Evolutionary conservation across 1,284 basidiomycete species (phyloP).

Genomic region (Pseudozyma pruni): DNA sequence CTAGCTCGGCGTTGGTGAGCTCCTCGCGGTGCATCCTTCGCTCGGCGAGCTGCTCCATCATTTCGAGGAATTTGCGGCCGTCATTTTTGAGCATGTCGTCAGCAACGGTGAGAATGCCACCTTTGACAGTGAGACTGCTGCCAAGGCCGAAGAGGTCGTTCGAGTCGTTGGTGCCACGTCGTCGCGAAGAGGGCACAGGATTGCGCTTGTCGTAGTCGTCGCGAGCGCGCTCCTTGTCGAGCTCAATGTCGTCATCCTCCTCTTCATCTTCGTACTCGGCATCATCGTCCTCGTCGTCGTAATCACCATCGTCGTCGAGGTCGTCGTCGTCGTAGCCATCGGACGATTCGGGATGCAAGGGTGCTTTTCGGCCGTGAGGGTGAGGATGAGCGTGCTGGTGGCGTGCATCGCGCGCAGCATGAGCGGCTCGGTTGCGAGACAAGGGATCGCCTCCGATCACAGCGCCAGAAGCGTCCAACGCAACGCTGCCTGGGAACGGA

Average conservation of each 20-base stretch:
- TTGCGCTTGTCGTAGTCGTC: conserved; percentile 55
- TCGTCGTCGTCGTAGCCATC: conserved; percentile 62
- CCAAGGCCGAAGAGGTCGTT: conserved; percentile 82
- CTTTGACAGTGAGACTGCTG: conserved; percentile 82
- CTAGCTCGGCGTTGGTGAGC: conserved; percentile 71
- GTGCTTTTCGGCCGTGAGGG: conserved; percentile 35
- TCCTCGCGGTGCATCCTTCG: conserved; percentile 89
- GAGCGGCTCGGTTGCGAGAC: conserved; percentile 24
- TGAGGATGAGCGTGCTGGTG: conserved; percentile 52
- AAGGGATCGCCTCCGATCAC: conserved; percentile 77
- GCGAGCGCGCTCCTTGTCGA: conserved; percentile 63
- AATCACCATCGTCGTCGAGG: conserved; percentile 69
- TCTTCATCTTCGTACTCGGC: conserved; percentile 65
- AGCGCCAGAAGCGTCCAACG: conserved; percentile 85
- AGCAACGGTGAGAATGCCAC: conserved; percentile 97
- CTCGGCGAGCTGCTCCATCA: conserved; percentile 99
- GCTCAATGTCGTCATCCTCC: conserved; percentile 57
- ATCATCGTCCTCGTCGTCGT: conserved; percentile 72
- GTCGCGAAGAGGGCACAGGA: conserved; percentile 25
- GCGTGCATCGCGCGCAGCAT: conserved; percentile 27
- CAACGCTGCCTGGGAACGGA: conserved; percentile 96
- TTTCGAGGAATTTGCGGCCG: conserved; percentile 97
- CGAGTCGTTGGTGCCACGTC: conserved; percentile 51
- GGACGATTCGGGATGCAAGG: conserved; percentile 42
- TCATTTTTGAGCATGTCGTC: conserved; percentile 98